Evolutionary conservation across 2,329 filamentous ascomycete species (phyloP), one percentile per base, ranked within the genome.

Genomic region (Tolypocladium ovalisporum): DNA sequence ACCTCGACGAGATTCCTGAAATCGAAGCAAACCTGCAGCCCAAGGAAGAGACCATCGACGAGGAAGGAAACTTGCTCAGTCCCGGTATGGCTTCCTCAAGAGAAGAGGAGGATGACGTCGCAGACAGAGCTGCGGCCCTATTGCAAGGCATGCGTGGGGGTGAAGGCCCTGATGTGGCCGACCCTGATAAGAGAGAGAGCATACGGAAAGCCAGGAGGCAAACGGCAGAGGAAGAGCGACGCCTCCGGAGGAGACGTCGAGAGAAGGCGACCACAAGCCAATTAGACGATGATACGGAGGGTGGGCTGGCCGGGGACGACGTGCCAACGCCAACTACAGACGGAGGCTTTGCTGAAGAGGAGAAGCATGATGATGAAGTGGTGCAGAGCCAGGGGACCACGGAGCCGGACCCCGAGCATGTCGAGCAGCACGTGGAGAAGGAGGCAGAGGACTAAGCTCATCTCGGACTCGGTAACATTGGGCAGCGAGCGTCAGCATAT

Each of bases 101-200:
- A 36, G 73, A 76, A 22, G 74, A 75, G 54, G 79, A 81, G 58
- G 79, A 92, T 70, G 90, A 96, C 62, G 85, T 97, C 34, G 92
- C 90, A 3, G 88, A 92, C 64, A 84, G 91, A 55, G 92, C 93
- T 2, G 90, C 90, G 1, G 83, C 86, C 62, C 76, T 97, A 70
- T 77, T 97, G 35, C 89, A 96, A 67, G 90, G 90, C 52, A 86
- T 97, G 71, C 83, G 90, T 47, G 82, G 86, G 54, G 81, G 84
- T 47, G 83, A 83, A 51, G 82, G 81, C 27, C 79, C 78, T 22
- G 80, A 79, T 3, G 75, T 77, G 39, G 75, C 74, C 9, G 76
- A 72, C 61, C 61, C 70, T 24, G 75, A 83, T 68, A 75, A 79
- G 72, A 72, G 84, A 58, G 80, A 86, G 64, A 83, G 76, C 59